These are phyloP conservation scores for Houttuynia cordata DNA, from an alignment of 164 flowering plant species.

Conservation along the genomic window DNA sequence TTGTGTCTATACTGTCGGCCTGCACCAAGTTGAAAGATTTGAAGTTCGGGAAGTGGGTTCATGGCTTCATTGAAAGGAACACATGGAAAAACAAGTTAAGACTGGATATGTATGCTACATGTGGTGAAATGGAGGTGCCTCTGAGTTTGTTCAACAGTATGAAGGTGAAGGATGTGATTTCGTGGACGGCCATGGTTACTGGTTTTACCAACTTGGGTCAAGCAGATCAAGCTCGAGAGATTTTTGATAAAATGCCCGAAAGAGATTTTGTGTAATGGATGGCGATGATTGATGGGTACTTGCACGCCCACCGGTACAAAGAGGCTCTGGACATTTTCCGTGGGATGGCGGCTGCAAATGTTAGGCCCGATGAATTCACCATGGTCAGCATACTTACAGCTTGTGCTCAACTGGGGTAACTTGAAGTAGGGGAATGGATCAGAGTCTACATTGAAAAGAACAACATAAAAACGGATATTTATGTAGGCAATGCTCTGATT, in stretches of 20 bases:
- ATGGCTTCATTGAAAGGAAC: conserved; percentile 20
- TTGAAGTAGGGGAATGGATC: conserved; percentile 49
- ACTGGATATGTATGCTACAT: conserved; percentile 35
- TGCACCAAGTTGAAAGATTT: conserved; percentile 39
- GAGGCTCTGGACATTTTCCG: conserved; percentile 41
- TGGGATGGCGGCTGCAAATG: conserved; percentile 29
- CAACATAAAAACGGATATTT: conserved; percentile 32
- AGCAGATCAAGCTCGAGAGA: conserved; percentile 26
- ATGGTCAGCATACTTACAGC: conserved; percentile 45
- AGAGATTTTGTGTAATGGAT: conserved; percentile 47
- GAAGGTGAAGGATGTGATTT: conserved; percentile 30
- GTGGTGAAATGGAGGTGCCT: conserved; percentile 36
- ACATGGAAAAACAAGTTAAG: conserved; percentile 16
- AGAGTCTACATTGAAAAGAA: conserved; percentile 35
- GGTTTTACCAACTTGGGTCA: conserved; percentile 28
- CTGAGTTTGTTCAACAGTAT: conserved; percentile 24
- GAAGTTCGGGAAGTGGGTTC: conserved; percentile 22
- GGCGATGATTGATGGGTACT: conserved; percentile 43
- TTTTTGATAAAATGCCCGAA: conserved; percentile 37
- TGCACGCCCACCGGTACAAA: conserved; percentile 24
- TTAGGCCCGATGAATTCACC: conserved; percentile 40
- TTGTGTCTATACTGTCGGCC: conserved; percentile 39
- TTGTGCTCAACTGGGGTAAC: conserved; percentile 49
- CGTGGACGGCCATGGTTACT: conserved; percentile 40
- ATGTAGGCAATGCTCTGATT: conserved; percentile 49